These are phyloP conservation scores for Stagonosporopsis rhizophila DNA, from an alignment of 2,329 filamentous ascomycete genomes.

Conservation along the genomic window DNA sequence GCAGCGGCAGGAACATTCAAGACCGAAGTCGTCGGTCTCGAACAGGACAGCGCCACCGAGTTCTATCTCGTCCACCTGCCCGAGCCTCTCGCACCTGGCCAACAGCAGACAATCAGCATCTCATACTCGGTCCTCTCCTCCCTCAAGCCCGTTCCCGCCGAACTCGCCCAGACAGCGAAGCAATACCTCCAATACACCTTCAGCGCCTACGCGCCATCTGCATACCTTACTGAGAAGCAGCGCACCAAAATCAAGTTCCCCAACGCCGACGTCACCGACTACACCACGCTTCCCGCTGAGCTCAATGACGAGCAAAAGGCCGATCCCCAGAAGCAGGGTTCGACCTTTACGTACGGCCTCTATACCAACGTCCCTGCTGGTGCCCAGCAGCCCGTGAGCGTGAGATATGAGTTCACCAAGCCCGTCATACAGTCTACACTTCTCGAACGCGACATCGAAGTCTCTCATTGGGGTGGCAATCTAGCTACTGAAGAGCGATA, in stretches of 20 bases:
- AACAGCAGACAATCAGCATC: conserved; percentile 86
- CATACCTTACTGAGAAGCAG: conserved; percentile 87
- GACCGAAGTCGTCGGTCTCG: conserved; percentile 70
- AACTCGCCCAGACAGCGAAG: conserved; percentile 82
- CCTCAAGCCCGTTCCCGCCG: conserved; percentile 79
- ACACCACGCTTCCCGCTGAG: conserved; percentile 72
- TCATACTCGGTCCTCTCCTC: conserved; percentile 81
- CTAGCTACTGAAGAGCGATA: conserved; percentile 94
- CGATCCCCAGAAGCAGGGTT: conserved; percentile 82
- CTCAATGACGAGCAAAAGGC: conserved; percentile 66
- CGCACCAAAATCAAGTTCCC: conserved; percentile 96
- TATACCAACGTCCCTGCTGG: conserved; percentile 85
- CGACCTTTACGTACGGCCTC: conserved; percentile 87
- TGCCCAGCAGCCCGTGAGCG: conserved; percentile 72
- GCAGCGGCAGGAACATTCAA: conserved; percentile 70
- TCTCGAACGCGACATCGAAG: conserved; percentile 89
- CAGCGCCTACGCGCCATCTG: conserved; percentile 82
- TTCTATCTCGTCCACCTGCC: conserved; percentile 87
- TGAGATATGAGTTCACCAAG: conserved; percentile 96
- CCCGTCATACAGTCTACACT: conserved; percentile 80
- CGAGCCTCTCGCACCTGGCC: conserved; percentile 74
- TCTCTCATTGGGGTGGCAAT: conserved; percentile 98
- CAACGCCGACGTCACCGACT: conserved; percentile 79
- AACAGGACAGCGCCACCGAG: conserved; percentile 59
- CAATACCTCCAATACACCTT: conserved; percentile 89